Evolutionary conservation across 495 filamentous ascomycete species (phyloP).

Genomic region (Penicillium herquei): DNA sequence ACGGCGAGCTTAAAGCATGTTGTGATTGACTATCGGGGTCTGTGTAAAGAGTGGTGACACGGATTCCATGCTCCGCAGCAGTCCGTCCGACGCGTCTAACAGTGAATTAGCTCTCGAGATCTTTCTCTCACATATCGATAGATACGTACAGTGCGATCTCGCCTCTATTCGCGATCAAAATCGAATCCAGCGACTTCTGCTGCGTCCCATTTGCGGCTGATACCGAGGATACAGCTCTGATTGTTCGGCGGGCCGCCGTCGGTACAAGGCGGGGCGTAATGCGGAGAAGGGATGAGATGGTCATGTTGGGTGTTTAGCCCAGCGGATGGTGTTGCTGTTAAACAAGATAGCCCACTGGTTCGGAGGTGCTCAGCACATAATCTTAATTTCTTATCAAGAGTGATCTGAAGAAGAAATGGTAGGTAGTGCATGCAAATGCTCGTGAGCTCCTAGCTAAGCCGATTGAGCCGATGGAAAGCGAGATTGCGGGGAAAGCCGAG

Average conservation of each 20-base stretch:
- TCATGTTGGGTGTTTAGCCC: constrained; percentile 28
- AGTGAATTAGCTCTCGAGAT: neutral
- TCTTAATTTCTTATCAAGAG: constrained; percentile 21
- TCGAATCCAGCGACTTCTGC: constrained; percentile 65
- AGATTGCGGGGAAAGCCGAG: constrained; percentile 38
- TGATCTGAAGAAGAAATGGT: constrained; percentile 6
- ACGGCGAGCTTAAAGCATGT: constrained; percentile 82
- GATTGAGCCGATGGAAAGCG: constrained; percentile 47
- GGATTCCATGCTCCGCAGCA: constrained; percentile 82
- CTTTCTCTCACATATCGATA: neutral
- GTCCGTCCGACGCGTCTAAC: constrained; percentile 78
- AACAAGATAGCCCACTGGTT: constrained; percentile 1
- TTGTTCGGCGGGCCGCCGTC: constrained; percentile 32
- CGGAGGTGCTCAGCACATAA: constrained; percentile 1
- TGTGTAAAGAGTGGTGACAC: constrained; percentile 92
- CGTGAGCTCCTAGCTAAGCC: constrained; percentile 28
- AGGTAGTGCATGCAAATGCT: constrained; percentile 12
- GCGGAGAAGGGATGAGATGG: constrained; percentile 48
- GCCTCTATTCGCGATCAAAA: constrained; percentile 94
- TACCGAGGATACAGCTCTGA: constrained; percentile 37
- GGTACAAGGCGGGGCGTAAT: constrained; percentile 40
- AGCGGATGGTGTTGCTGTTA: constrained; percentile 12
- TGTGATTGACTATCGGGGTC: constrained; percentile 84
- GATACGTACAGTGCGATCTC: constrained; percentile 79
- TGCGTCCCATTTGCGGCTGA: constrained; percentile 18